Base-by-base conservation (phyloP, 352 stramenopile species). In the Phytopythium litorale region DNA sequence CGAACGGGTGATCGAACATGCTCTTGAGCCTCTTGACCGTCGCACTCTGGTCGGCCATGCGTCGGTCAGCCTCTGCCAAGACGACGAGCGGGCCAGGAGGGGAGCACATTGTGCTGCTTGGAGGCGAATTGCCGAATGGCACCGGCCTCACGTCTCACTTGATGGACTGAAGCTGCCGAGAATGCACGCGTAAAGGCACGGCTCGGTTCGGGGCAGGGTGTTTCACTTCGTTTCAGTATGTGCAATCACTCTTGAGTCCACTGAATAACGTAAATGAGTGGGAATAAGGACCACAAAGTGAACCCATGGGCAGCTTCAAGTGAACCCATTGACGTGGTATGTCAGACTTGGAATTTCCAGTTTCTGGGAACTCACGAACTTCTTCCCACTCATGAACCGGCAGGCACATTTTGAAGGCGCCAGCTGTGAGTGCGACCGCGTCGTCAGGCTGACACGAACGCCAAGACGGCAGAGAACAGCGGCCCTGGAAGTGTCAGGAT, bases 271-370 rank as follows among this genome's bases (percentile, higher is more conserved):
- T 49, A 49, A 49, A 28, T 12, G n/a, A 13, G 25, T 11, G 19
- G n/a, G 19, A 49, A 25, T 28, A 49, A 3, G n/a, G 42, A 28
- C 19, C 40, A 46, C 4, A 50, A 50, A 28, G 43, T 23, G 43
- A 25, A 50, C 43, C 43, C 43, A 50, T 46, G 4, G 40, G 0
- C 40, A 1, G 19, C n/a, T 50, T 50, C 18, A 15, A 25, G 43
- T 50, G 43, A 50, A 50, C 43, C 43, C 43, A 50, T 50, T 9
- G 43, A 25, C 43, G 43, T 50, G 43, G 25, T n/a, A 28, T 50
- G 19, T 28, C 43, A 50, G 43, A 50, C n/a, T 28, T 40, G 35
- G 35, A 40, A 40, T 40, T 11, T 40, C 35, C 35, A 40, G 8
- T 1, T 11, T 16, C 35, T 40, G 35, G 35, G 2, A 32, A 32